A percentile compares a stretch with the other conserved stretches of the same genome.
These are phyloP conservation scores for Globisporangium mamillatum DNA, from an alignment of 352 stramenopile genomes.

Conservation along the genomic window DNA sequence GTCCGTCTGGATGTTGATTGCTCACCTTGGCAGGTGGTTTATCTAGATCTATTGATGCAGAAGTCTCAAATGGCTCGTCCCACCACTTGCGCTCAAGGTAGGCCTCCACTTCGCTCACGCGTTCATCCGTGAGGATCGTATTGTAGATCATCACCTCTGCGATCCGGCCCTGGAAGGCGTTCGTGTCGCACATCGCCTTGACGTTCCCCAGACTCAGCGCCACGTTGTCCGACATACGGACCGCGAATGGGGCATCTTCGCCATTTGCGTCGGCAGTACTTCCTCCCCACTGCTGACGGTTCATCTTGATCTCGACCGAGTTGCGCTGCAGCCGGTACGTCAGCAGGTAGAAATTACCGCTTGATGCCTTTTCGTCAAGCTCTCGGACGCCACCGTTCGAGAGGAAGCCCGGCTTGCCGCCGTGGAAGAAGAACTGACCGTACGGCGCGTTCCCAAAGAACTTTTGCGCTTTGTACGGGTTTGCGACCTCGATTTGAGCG, in stretches of 20 bases:
- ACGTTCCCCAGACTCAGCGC: slow-evolving; percentile 54
- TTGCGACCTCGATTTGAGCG: slow-evolving; percentile 32
- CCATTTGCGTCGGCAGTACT: slow-evolving; percentile 2
- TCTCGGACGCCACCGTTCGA: slow-evolving; percentile 44
- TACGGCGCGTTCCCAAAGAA: slow-evolving; percentile 73
- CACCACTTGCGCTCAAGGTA: slow-evolving; percentile 60
- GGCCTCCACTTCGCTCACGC: slow-evolving; percentile 29
- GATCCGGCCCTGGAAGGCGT: slow-evolving; percentile 55
- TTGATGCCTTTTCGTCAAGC: slow-evolving; percentile 17
- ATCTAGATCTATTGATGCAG: neutral
- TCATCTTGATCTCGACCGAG: slow-evolving; percentile 47
- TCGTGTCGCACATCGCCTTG: slow-evolving; percentile 49
- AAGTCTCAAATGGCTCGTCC: slow-evolving; percentile 19
- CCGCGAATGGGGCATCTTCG: slow-evolving; percentile 16
- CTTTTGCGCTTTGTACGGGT: slow-evolving; percentile 49
- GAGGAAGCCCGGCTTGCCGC: slow-evolving; percentile 54
- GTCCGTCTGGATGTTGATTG: neutral
- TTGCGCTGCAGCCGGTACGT: slow-evolving; percentile 44
- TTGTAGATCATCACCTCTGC: slow-evolving; percentile 59
- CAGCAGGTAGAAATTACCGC: slow-evolving; percentile 34
- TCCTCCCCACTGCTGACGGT: slow-evolving; percentile 26
- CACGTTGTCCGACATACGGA: slow-evolving; percentile 43
- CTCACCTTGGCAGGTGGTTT: neutral
- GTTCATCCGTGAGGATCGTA: slow-evolving; percentile 31
- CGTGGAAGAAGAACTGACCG: slow-evolving; percentile 61